Evolutionary conservation across 352 stramenopile genomes (phyloP), one percentile per base, ranked within the genome.

Genomic region (Blastocystis sp.): DNA sequence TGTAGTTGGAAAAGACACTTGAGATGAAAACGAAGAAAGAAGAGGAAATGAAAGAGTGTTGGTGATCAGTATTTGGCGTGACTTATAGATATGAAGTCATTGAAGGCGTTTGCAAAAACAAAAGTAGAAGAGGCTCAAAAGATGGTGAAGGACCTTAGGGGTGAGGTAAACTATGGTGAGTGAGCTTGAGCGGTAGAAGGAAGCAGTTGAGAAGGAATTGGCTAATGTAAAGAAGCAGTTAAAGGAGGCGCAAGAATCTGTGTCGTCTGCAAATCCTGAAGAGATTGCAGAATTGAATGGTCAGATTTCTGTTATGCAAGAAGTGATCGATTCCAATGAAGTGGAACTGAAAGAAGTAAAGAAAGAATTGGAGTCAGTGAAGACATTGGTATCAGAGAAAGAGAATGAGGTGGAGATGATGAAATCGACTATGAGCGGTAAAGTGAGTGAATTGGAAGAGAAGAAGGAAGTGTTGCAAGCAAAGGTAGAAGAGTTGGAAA

Each of bases 271-370:
- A 1, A 65, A 63, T 12, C 51, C 71, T 9, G 51, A 66, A n/a
- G 71, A 83, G 35, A 83, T 83, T 32, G 71, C 63, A 12, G 71
- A 65, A 29, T 43, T 83, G 16, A 83, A 83, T 27, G 71, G 71
- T 66, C 71, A 83, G 35, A 83, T 83, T 42, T 37, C 51, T 6
- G 71, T 83, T 27, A 83, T 83, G 71, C 71, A 83, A 42, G 71
- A 83, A 27, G 71, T 83, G 49, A 83, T 83, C 32, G 71, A 83
- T 43, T 51, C 42, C 16, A 83, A 83, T 12, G 71, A 83, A 24
- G 42, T 11, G 14, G 46, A 83, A 37, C 7, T 80, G 69, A 59
- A 59, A 14, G 12, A 14, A 16, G 24, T 78, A 49, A 32, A 66
- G 57, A 6, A 66, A 21, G 35, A 6, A n/a, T n/a, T n/a, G n/a